Conservation (phyloP, 2,329 filamentous ascomycete species). For the Claviceps fusiformis region DNA sequence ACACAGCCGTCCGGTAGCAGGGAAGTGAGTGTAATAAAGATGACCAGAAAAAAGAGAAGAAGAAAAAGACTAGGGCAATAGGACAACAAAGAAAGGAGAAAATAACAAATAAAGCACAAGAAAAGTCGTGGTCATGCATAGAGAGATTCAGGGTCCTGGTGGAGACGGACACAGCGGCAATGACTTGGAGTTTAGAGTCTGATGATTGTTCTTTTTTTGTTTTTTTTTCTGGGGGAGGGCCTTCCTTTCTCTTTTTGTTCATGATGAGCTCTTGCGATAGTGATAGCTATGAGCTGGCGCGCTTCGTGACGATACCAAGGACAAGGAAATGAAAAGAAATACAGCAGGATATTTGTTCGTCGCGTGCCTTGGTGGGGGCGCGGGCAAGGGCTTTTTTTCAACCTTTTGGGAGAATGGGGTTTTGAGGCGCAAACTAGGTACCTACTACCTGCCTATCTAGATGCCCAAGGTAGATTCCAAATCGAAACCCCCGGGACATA, state of each 20-base stretch:
- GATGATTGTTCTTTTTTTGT: neutral
- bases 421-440: too few species aligned
- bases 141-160: neutral
- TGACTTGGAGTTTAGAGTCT: constrained; percentile 1
- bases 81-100: neutral
- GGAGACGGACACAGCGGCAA: neutral
- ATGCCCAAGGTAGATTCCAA: too few species aligned
- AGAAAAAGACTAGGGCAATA: neutral
- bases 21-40: neutral
- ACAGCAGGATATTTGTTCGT: too few species aligned
- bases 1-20: neutral
- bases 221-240: neutral
- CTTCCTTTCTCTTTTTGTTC: neutral
- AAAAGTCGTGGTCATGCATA: neutral
- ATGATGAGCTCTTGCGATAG: neutral
- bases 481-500: too few species aligned
- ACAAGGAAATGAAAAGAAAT: too few species aligned
- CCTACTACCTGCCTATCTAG: too few species aligned
- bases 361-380: too few species aligned
- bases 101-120: neutral
- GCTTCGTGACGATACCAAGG: neutral
- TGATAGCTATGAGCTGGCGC: neutral
- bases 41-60: neutral
- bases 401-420: too few species aligned
- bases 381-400: too few species aligned